Percentiles rank a stretch among this genome's conserved stretches.
Evolutionary conservation across 2,329 filamentous ascomycete genomes (phyloP).

Genomic region (Zasmidium cellare): DNA sequence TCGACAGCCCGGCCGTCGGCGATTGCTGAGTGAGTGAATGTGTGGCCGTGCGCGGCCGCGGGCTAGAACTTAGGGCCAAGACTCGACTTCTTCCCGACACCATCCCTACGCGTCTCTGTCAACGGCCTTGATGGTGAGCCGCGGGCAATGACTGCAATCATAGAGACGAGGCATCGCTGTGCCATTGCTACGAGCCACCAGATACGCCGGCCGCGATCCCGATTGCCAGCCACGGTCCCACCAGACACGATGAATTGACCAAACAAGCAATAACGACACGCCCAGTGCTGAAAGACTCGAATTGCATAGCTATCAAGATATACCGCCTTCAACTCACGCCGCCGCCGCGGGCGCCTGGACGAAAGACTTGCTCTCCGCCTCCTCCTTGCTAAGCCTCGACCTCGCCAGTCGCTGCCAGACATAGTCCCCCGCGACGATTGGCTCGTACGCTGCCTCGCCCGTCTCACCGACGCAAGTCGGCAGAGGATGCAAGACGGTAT

Average conservation of each 20-base stretch:
- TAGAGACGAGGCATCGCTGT: background rate
- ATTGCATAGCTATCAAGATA: background rate
- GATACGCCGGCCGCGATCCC: background rate
- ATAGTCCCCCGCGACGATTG: slow-evolving; percentile 27
- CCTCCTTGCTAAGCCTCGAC: slow-evolving; percentile 20
- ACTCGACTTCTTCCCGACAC: background rate
- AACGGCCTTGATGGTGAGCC: background rate
- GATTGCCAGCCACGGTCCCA: background rate
- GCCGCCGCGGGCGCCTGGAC: background rate
- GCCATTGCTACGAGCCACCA: background rate
- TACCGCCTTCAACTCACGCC: background rate
- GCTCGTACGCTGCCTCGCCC: slow-evolving; percentile 20
- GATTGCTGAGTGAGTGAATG: background rate
- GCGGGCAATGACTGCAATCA: background rate
- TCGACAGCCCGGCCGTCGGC: background rate
- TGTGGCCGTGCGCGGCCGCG: too few species aligned
- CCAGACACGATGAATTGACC: background rate
- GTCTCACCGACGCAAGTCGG: slow-evolving; percentile 20
- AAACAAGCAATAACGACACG: background rate
- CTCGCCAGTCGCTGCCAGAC: slow-evolving; percentile 22
- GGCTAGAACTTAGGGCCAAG: too few species aligned
- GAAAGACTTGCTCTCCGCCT: slow-evolving; percentile 14
- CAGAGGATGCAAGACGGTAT: slow-evolving; percentile 25
- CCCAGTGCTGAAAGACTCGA: background rate
- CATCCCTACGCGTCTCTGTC: background rate